A percentile compares a stretch with the other conserved stretches of the same genome.
phyloP scores from a whole-genome alignment of 1,284 basidiomycete genomes.

The Cystobasidiaceae sp. region DNA sequence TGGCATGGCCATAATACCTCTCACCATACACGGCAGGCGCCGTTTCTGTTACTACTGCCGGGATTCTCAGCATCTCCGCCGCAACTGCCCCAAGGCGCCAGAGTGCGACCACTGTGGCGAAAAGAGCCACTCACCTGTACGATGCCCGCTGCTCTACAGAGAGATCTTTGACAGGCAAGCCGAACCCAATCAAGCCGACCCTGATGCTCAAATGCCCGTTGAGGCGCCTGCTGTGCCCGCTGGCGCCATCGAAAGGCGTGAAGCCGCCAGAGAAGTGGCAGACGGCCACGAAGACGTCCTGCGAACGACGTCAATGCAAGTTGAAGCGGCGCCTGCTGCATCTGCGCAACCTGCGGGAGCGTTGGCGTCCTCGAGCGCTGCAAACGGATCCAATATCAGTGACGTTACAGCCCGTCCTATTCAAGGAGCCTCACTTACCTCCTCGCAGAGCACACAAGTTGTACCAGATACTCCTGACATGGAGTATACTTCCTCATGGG shows the following conservation, averaged over 20 bases:
- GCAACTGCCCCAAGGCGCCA: not conserved
- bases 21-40: not conserved
- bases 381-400: no score
- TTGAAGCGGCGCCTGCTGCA: not conserved
- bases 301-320: not conserved
- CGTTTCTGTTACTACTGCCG: slow-evolving; percentile 17
- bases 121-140: not conserved
- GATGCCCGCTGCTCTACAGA: not conserved
- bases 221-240: not conserved
- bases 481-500: no score
- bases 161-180: not conserved
- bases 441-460: no score
- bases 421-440: no score
- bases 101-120: not conserved
- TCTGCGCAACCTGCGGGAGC: no score
- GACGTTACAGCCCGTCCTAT: no score
- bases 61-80: not conserved
- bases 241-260: not conserved
- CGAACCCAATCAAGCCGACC: not conserved
- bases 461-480: no score
- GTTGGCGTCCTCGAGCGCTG: no score
- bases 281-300: not conserved
- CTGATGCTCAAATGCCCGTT: not conserved
- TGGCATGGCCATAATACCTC: not conserved
- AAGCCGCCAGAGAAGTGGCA: not conserved